Percentiles rank a stretch among this genome's conserved stretches.
Conservation (phyloP, 768 basidiomycete genomes). For the Phylloporus sp. region DNA sequence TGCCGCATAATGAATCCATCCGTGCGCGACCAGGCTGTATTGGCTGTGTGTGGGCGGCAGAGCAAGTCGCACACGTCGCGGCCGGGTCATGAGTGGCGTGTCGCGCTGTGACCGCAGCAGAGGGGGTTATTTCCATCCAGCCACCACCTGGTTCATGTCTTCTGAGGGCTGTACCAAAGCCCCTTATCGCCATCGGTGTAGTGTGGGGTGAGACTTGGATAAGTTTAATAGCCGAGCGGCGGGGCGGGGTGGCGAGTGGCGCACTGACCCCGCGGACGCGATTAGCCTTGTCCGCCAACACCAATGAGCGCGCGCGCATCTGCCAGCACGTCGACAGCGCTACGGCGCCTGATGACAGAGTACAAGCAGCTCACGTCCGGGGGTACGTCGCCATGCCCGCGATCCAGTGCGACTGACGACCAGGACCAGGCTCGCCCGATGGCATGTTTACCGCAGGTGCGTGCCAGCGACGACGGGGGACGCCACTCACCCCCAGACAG, state of each 20-base stretch:
- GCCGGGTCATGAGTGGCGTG: conserved; percentile 11
- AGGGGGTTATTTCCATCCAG: not conserved
- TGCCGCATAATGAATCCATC: not conserved
- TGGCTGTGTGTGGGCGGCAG: not conserved
- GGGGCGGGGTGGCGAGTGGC: not conserved
- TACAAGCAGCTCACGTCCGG: conserved; percentile 82
- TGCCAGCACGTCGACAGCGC: conserved; percentile 59
- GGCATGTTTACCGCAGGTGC: conserved; percentile 93
- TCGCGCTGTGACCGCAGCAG: conserved; percentile 1
- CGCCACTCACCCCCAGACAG: conserved; percentile 35
- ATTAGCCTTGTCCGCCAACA: not conserved
- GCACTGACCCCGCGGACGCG: not conserved
- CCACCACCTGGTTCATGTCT: not conserved
- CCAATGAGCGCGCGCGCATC: conserved; percentile 53
- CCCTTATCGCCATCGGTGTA: not conserved
- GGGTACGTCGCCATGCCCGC: conserved; percentile 37
- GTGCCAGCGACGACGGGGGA: not conserved
- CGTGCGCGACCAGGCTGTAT: not conserved
- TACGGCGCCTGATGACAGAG: conserved; percentile 88
- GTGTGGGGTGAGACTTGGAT: not conserved
- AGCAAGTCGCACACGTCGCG: not conserved
- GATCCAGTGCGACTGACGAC: not conserved
- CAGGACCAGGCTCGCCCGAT: conserved; percentile 79
- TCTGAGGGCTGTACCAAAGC: not conserved
- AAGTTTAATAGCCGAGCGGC: not conserved